Base-by-base conservation (phyloP, 306 rosid species). In the Cicer yamashitae region DNA sequence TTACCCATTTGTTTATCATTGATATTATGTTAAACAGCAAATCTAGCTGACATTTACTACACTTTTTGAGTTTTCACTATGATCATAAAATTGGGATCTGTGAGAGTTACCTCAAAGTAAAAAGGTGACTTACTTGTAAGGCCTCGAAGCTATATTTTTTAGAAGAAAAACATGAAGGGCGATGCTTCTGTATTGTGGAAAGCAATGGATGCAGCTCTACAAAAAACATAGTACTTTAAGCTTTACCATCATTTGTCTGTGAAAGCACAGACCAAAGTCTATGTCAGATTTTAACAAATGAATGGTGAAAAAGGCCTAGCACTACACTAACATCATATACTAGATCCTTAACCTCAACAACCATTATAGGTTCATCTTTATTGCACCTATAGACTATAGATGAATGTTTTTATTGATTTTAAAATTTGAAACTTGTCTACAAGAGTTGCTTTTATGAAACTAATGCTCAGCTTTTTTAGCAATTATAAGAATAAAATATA, bases 241-340 rank as follows among this genome's bases (percentile, higher is more conserved):
- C 10, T 83, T 86, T 84, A 71, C 66, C 67, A 44, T 63, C 70
- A 77, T 70, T 70, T 90, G 93, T 90, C 89, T 86, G 87, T 77
- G 84, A 86, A 88, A 88, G 93, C 86, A 86, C 79, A 86, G 89
- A 88, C 87, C 96, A 81, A 66, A 66, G 67, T 78, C 62, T 43
- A 54, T 77, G 82, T 72, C 79, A 84, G 77, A 75, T 68, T 84
- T 86, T 85, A 83, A 82, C 79, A 83, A 82, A 70, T 80, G 79
- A 83, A 85, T 22, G 81, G 79, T 73, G 83, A 76, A 69, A 76
- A 84, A 73, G 81, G 76, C 59, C 81, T 75, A 61, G 70, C 78
- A 70, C 79, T 78, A 77, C 37, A 30, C 37, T 30, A 38, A 46
- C 57, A 20, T 51, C 58, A 67, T 68, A 59, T 60, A 48, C 13